Percentiles rank a stretch among this genome's conserved stretches.
phyloP scores from a whole-genome alignment of 208 protist genomes.

The Trypanosoma scelopori region DNA sequence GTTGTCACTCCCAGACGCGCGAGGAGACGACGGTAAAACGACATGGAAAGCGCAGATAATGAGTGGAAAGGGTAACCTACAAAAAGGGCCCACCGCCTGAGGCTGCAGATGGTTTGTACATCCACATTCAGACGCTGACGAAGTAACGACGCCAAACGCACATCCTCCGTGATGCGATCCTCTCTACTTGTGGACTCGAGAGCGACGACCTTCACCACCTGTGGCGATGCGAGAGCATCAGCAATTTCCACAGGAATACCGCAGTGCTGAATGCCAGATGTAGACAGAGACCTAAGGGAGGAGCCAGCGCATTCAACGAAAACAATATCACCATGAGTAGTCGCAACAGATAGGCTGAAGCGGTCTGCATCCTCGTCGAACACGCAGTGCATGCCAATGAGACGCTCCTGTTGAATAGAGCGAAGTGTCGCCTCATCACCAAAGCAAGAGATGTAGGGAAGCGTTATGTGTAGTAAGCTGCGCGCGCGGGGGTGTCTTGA shows the following conservation, averaged over 20 bases:
- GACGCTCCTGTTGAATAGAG: not conserved
- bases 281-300: constrained; percentile 9
- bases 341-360: constrained; percentile 15
- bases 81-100: constrained; percentile 24
- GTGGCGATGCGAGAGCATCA: constrained; percentile 14
- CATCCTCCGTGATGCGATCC: not conserved
- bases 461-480: not conserved
- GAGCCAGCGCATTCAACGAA: constrained; percentile 7
- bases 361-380: constrained; percentile 5
- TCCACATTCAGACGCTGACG: constrained; percentile 13
- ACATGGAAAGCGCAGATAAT: not conserved
- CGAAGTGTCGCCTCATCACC: constrained; percentile 6
- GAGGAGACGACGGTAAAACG: constrained; percentile 12
- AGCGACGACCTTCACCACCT: constrained; percentile 17
- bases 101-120: constrained; percentile 19
- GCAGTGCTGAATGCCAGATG: not conserved
- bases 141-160: constrained; percentile 1
- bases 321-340: constrained; percentile 14
- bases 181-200: not conserved
- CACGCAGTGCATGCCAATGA: constrained; percentile 15
- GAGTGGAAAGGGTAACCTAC: constrained; percentile 21
- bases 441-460: constrained; percentile 9
- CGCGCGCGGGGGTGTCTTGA: not conserved
- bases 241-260: constrained; percentile 16
- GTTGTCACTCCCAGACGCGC: constrained; percentile 2